These are phyloP conservation scores for Warburgia ugandensis DNA, from an alignment of 164 flowering plant genomes.

Conservation along the genomic window DNA sequence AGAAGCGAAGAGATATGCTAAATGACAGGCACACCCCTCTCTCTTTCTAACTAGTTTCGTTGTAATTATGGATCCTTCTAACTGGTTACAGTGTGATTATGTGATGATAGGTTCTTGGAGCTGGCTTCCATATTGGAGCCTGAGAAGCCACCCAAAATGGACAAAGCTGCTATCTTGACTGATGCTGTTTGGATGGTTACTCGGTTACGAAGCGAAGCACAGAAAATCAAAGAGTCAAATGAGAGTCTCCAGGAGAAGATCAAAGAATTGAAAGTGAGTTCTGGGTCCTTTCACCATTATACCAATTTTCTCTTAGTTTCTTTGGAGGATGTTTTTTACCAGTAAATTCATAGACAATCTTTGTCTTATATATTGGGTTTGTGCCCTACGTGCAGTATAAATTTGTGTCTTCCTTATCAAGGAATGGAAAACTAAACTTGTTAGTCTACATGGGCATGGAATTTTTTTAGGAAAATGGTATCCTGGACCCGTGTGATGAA, in stretches of 20 bases:
- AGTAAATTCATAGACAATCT: not conserved
- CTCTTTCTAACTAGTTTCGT: slow-evolving; percentile 2
- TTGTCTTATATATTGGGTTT: not conserved
- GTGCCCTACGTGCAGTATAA: too few species aligned
- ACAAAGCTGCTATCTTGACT: slow-evolving; percentile 73
- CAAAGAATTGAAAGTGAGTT: slow-evolving; percentile 73
- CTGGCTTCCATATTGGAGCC: slow-evolving; percentile 76
- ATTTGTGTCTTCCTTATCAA: too few species aligned
- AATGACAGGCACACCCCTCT: slow-evolving; percentile 51
- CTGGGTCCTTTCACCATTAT: not conserved
- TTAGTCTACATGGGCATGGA: too few species aligned
- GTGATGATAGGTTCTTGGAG: slow-evolving; percentile 78
- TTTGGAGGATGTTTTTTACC: not conserved
- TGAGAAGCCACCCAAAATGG: slow-evolving; percentile 80
- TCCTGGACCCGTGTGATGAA: too few species aligned
- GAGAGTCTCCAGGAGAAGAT: slow-evolving; percentile 70
- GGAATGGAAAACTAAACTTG: too few species aligned
- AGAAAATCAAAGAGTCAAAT: slow-evolving; percentile 78
- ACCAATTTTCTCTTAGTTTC: not conserved
- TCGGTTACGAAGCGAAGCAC: slow-evolving; percentile 67
- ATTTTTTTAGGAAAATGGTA: too few species aligned
- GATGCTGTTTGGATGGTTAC: slow-evolving; percentile 86
- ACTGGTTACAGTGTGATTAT: not conserved
- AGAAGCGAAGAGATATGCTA: slow-evolving; percentile 60
- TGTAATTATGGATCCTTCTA: not conserved